A percentile compares a stretch with the other conserved stretches of the same genome.
These are phyloP conservation scores for Colletotrichum karsti DNA, from an alignment of 2,329 filamentous ascomycete species.

Conservation along the genomic window DNA sequence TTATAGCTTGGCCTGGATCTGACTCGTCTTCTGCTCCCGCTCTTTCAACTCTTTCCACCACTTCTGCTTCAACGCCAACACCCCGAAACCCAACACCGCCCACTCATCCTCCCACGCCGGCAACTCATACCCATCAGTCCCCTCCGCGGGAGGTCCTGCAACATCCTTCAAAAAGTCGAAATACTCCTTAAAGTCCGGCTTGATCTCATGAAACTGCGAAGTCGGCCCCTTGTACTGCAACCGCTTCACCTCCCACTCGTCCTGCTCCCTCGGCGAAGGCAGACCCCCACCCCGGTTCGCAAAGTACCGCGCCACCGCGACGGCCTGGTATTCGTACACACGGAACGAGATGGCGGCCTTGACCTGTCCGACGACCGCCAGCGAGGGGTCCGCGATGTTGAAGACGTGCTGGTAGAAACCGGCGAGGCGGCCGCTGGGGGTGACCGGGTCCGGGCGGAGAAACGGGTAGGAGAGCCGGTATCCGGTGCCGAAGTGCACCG, in stretches of 20 bases:
- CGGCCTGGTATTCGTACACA: conserved; percentile 47
- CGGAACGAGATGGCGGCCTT: conserved; percentile 46
- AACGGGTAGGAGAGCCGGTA: conserved; percentile 67
- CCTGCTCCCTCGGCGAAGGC: conserved; percentile 37
- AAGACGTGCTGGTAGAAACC: conserved; percentile 47
- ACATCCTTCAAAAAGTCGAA: conserved; percentile 48
- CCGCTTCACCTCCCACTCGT: conserved; percentile 41
- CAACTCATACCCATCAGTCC: conserved; percentile 45
- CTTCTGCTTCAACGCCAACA: conserved; percentile 38
- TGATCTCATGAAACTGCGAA: conserved; percentile 39
- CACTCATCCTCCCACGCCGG: conserved; percentile 51
- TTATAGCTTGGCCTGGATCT: not conserved
- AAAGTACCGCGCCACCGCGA: conserved; percentile 45
- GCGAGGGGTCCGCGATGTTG: conserved; percentile 42
- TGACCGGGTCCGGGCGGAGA: conserved; percentile 42
- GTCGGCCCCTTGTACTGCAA: conserved; percentile 40
- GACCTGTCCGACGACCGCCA: conserved; percentile 42
- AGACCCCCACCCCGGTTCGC: conserved; percentile 39
- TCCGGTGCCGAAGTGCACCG: conserved; percentile 67
- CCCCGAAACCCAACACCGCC: conserved; percentile 40
- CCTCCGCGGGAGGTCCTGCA: conserved; percentile 48
- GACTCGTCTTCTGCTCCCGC: conserved; percentile 31
- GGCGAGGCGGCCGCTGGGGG: conserved; percentile 33
- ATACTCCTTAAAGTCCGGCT: conserved; percentile 45
- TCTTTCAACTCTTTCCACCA: conserved; percentile 38